Conservation (phyloP, 495 filamentous ascomycete species). For the Hyphodiscus hymeniophilus region DNA sequence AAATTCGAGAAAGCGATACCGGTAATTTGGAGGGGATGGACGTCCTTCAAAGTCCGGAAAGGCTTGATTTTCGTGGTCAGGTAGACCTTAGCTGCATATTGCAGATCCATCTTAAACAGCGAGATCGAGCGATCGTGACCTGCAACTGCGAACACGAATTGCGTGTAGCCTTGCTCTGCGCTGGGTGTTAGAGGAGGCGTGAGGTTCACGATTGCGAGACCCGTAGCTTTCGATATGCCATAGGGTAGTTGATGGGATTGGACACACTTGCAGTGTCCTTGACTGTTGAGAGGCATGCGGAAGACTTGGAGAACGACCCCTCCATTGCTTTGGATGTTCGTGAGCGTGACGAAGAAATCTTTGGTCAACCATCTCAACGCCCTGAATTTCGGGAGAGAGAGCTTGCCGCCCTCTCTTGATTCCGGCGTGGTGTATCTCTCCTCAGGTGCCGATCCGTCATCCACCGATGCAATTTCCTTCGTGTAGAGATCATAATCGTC, state of each 20-base stretch:
- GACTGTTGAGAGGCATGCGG: slow-evolving; percentile 30
- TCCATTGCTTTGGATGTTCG: slow-evolving; percentile 37
- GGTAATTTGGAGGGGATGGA: slow-evolving; percentile 81
- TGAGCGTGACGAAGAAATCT: slow-evolving; percentile 61
- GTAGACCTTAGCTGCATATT: slow-evolving; percentile 33
- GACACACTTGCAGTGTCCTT: slow-evolving; percentile 33
- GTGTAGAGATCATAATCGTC: slow-evolving; percentile 66
- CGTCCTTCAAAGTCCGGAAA: slow-evolving; percentile 58
- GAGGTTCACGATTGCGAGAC: slow-evolving; percentile 66
- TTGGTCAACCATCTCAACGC: slow-evolving; percentile 70
- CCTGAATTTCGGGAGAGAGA: slow-evolving; percentile 47
- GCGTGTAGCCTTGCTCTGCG: slow-evolving; percentile 45
- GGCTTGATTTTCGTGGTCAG: slow-evolving; percentile 48
- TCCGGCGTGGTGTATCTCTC: slow-evolving; percentile 54
- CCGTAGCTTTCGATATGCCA: slow-evolving; percentile 41
- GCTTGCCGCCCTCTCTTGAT: slow-evolving; percentile 36
- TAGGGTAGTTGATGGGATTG: slow-evolving; percentile 34
- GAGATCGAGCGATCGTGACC: slow-evolving; percentile 76
- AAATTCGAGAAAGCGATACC: slow-evolving; percentile 73
- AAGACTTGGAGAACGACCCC: slow-evolving; percentile 46
- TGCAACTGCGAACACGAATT: slow-evolving; percentile 74
- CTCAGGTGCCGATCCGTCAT: slow-evolving; percentile 44
- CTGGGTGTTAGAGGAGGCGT: slow-evolving; percentile 37
- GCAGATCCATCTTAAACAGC: slow-evolving; percentile 62
- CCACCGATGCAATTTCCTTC: slow-evolving; percentile 38